Base-by-base conservation (phyloP, 73 alveolate species). In the Paramecium caudatum region DNA sequence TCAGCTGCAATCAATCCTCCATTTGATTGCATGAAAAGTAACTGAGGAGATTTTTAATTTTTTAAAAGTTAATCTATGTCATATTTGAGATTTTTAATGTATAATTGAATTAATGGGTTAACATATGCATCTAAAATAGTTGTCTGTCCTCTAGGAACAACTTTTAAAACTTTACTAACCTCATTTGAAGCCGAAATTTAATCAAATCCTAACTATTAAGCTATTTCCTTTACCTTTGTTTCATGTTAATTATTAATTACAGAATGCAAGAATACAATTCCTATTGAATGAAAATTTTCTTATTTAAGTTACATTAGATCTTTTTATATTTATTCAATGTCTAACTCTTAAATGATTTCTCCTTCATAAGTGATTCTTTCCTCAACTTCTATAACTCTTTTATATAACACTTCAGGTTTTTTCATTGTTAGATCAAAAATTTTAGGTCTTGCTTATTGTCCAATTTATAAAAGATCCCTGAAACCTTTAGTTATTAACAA, bases 1-100 rank as follows among this genome's bases (percentile, higher is more conserved):
- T 49, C n/a, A 16, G 65, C 68, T 46, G 70, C 91, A 5, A 45
- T 93, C 68, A 96, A 91, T 2, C 99, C 99, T 19, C 99, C 99
- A 90, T 95, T 97, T 16, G 98, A 93, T 82, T 92, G 82, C 99
- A 96, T 95, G 63, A 95, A 95, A 85, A 91, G 85, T 32, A 65
- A 25, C 45, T 55, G 12, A 1, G 80, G 80, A 6, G n/a, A n/a
- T n/a, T 55, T 55, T 9, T 55, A 10, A 55, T 55, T 15, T 0
- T 6, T 17, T 23, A 55, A 55, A 5, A 55, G 30, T 21, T 21
- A 21, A 27, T 23, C 30, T 5, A 55, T 55, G 46, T 55, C 80
- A 2, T 4, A 55, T 23, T 55, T 43, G 10, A 55, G 30, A 10
- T 55, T 43, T 10, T 23, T 5, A 0, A 55, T 55, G 3, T 55